Conservation (phyloP, 345 rosid species). For the Noccaea bulbosa region DNA sequence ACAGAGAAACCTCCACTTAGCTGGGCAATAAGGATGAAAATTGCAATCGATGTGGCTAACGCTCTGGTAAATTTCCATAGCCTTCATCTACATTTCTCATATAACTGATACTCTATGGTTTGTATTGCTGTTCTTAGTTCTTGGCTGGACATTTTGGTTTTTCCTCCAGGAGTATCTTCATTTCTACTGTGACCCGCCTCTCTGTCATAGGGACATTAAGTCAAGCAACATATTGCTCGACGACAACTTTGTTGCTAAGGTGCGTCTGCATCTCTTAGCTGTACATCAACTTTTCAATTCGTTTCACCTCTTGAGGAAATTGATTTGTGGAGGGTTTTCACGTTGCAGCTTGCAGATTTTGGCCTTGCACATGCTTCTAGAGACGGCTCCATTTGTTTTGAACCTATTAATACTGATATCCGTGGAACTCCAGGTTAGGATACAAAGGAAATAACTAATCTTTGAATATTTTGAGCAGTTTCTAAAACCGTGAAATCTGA, state of each 20-base stretch:
- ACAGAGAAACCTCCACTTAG: slow-evolving; percentile 62
- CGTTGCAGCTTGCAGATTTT: slow-evolving; percentile 89
- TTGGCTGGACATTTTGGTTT: slow-evolving; percentile 6
- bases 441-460: slow-evolving; percentile 15
- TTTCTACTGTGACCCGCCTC: slow-evolving; percentile 93
- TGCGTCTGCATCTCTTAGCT: slow-evolving; percentile 31
- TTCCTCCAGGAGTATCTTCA: slow-evolving; percentile 90
- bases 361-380: slow-evolving; percentile 94
- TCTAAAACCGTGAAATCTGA: slow-evolving; percentile 22
- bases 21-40: slow-evolving; percentile 87
- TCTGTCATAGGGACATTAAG: slow-evolving; percentile 95
- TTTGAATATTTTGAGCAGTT: not conserved
- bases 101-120: not conserved
- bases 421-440: slow-evolving; percentile 96
- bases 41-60: slow-evolving; percentile 91
- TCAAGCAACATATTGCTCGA: slow-evolving; percentile 95
- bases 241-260: slow-evolving; percentile 91
- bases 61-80: slow-evolving; percentile 72
- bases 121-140: slow-evolving; percentile 32
- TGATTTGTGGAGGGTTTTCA: slow-evolving; percentile 11
- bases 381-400: slow-evolving; percentile 86
- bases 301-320: slow-evolving; percentile 10
- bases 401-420: slow-evolving; percentile 81
- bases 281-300: not conserved
- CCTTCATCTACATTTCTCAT: not conserved